Percentiles rank a stretch among this genome's conserved stretches.
Conservation (phyloP, 2,329 filamentous ascomycete genomes). For the Escovopsis sp. region DNA sequence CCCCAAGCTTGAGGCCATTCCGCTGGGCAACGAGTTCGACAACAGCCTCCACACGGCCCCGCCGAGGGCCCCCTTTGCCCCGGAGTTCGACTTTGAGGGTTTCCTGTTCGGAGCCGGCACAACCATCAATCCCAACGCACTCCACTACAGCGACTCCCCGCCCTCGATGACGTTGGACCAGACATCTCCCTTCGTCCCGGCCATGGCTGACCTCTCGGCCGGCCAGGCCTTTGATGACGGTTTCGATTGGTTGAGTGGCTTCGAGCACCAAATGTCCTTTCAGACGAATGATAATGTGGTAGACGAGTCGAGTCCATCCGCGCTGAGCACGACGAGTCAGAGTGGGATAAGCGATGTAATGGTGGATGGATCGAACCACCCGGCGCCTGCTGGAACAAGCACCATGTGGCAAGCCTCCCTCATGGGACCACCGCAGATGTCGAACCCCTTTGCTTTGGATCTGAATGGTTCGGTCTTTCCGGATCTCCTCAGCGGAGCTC, state of each 20-base stretch:
- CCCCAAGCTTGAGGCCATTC: conserved; percentile 70
- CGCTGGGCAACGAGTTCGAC: conserved; percentile 51
- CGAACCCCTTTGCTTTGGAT: conserved; percentile 61
- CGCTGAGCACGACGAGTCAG: conserved; percentile 88
- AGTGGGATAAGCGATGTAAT: conserved; percentile 84
- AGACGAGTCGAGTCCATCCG: conserved; percentile 88
- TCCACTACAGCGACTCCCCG: conserved; percentile 75
- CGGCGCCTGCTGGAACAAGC: conserved; percentile 35
- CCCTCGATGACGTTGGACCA: conserved; percentile 50
- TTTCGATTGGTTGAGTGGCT: conserved; percentile 70
- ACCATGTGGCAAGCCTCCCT: conserved; percentile 58
- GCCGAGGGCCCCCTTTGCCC: conserved; percentile 44
- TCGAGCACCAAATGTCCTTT: conserved; percentile 65
- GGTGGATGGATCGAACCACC: conserved; percentile 65
- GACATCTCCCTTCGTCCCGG: conserved; percentile 43
- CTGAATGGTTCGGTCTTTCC: conserved; percentile 60
- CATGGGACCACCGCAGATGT: conserved; percentile 53
- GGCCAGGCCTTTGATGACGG: conserved; percentile 55
- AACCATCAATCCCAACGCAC: conserved; percentile 55
- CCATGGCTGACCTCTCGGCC: conserved; percentile 42
- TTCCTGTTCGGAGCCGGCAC: conserved; percentile 54
- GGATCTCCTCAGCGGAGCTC: conserved; percentile 57
- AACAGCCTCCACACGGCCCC: conserved; percentile 68
- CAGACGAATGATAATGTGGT: conserved; percentile 63
- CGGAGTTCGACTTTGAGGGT: conserved; percentile 33